These are phyloP conservation scores for Podospora australis DNA, from an alignment of 495 filamentous ascomycete genomes.

Conservation along the genomic window DNA sequence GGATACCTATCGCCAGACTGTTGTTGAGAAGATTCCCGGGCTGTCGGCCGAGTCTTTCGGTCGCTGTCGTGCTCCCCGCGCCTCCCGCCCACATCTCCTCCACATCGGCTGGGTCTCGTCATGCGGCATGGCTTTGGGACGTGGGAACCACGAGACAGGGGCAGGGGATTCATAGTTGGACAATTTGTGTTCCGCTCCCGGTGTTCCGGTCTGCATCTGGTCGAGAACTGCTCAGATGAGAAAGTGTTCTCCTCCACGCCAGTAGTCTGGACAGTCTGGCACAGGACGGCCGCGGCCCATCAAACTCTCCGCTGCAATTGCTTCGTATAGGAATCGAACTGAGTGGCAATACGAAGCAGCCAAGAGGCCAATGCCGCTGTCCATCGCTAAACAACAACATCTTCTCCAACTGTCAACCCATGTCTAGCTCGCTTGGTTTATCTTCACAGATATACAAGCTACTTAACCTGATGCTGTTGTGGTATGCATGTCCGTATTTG, in stretches of 20 bases:
- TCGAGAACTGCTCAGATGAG: not conserved
- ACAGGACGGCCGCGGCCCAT: constrained; percentile 1
- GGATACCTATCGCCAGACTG: constrained; percentile 12
- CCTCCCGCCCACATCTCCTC: constrained; percentile 1
- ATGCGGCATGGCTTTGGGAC: constrained; percentile 2
- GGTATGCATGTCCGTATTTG: constrained; percentile 2
- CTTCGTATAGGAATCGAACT: too few species aligned
- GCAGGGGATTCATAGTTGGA: too few species aligned
- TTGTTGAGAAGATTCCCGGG: constrained; percentile 16
- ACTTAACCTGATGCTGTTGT: too few species aligned
- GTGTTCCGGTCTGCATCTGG: constrained; percentile 21
- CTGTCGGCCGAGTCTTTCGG: constrained; percentile 21
- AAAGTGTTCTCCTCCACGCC: not conserved
- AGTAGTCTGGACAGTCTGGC: not conserved
- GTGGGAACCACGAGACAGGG: not conserved
- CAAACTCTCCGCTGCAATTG: not conserved
- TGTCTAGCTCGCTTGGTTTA: too few species aligned
- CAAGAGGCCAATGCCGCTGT: constrained; percentile 9
- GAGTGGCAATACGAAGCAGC: constrained; percentile 11
- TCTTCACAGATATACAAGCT: too few species aligned
- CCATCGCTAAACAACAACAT: too few species aligned
- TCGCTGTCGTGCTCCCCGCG: constrained; percentile 14
- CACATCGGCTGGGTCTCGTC: not conserved
- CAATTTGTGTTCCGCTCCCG: constrained; percentile 17
- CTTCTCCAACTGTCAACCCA: too few species aligned